Evolutionary conservation across 1,139 yeast species (phyloP).

Genomic region (Kurtzmaniella quercitrusa): DNA sequence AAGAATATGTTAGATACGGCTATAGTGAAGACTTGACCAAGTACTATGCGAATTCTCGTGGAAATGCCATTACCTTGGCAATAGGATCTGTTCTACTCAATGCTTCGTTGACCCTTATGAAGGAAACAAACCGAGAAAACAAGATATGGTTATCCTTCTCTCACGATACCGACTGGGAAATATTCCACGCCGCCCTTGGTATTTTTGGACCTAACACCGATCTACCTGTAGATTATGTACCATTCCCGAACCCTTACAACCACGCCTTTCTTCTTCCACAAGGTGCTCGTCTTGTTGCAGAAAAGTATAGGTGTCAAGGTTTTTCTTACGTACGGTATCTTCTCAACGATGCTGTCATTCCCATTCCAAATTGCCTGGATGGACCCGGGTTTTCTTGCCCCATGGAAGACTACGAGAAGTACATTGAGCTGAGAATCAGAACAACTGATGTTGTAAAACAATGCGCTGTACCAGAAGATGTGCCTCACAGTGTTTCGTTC

Average conservation of each 20-base stretch:
- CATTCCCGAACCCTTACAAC: slow-evolving; percentile 40
- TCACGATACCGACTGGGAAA: slow-evolving; percentile 56
- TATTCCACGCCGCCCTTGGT: slow-evolving; percentile 50
- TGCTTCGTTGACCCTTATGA: slow-evolving; percentile 44
- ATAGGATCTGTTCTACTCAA: slow-evolving; percentile 47
- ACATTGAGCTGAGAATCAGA: slow-evolving; percentile 25
- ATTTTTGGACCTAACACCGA: slow-evolving; percentile 27
- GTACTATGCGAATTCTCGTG: slow-evolving; percentile 49
- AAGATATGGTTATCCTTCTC: slow-evolving; percentile 48
- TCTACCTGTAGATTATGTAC: slow-evolving; percentile 21
- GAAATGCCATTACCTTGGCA: slow-evolving; percentile 36
- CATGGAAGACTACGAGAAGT: slow-evolving; percentile 32
- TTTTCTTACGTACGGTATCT: slow-evolving; percentile 44
- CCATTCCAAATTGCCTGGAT: slow-evolving; percentile 43
- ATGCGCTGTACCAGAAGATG: slow-evolving; percentile 35
- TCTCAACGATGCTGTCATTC: slow-evolving; percentile 56
- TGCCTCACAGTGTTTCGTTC: slow-evolving; percentile 32
- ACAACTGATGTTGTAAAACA: slow-evolving; percentile 23
- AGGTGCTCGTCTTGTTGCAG: slow-evolving; percentile 51
- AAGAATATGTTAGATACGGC: slow-evolving; percentile 42
- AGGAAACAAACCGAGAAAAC: slow-evolving; percentile 20
- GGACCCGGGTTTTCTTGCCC: slow-evolving; percentile 62
- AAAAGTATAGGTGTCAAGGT: slow-evolving; percentile 38
- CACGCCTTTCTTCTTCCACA: slow-evolving; percentile 50
- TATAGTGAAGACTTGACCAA: slow-evolving; percentile 41